These are phyloP conservation scores for Esteya vermicola DNA, from an alignment of 2,329 filamentous ascomycete species.

Conservation along the genomic window DNA sequence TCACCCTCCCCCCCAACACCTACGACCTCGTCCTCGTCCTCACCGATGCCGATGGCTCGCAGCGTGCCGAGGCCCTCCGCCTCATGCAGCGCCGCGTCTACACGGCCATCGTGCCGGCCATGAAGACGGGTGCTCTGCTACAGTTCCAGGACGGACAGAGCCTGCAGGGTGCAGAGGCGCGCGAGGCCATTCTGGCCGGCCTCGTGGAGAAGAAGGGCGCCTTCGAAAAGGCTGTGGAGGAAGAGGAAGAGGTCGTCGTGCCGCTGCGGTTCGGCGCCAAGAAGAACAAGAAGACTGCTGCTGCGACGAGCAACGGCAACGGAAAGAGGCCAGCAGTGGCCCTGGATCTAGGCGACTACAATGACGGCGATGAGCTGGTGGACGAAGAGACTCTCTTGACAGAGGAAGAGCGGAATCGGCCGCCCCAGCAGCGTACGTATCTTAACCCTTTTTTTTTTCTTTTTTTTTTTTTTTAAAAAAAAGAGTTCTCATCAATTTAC, in stretches of 20 bases:
- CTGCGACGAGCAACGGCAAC: neutral
- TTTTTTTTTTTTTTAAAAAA: too few species aligned
- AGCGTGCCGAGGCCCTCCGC: constrained; percentile 43
- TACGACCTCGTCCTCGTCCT: constrained; percentile 82
- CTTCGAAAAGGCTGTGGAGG: constrained; percentile 60
- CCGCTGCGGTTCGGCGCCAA: constrained; percentile 54
- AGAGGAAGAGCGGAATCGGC: constrained; percentile 67
- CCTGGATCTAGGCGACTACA: constrained; percentile 34
- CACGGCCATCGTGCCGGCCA: constrained; percentile 50
- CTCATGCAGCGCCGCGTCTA: constrained; percentile 55
- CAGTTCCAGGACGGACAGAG: constrained; percentile 50
- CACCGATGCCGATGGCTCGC: constrained; percentile 54
- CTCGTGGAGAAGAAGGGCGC: constrained; percentile 50
- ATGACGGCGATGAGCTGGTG: constrained; percentile 69
- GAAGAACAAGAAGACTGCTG: constrained; percentile 19
- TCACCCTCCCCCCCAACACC: constrained; percentile 57
- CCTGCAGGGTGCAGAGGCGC: constrained; percentile 39
- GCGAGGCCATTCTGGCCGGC: constrained; percentile 77
- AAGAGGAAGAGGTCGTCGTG: constrained; percentile 39
- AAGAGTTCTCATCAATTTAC: too few species aligned
- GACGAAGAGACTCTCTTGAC: constrained; percentile 81
- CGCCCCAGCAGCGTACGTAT: constrained; percentile 65
- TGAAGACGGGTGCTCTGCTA: constrained; percentile 56
- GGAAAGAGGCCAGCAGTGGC: constrained; percentile 8
- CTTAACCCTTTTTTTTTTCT: neutral